Percentiles rank a stretch among this genome's conserved stretches.
phyloP scores from a whole-genome alignment of 1,284 basidiomycete species.

The Schizopora paradoxa region DNA sequence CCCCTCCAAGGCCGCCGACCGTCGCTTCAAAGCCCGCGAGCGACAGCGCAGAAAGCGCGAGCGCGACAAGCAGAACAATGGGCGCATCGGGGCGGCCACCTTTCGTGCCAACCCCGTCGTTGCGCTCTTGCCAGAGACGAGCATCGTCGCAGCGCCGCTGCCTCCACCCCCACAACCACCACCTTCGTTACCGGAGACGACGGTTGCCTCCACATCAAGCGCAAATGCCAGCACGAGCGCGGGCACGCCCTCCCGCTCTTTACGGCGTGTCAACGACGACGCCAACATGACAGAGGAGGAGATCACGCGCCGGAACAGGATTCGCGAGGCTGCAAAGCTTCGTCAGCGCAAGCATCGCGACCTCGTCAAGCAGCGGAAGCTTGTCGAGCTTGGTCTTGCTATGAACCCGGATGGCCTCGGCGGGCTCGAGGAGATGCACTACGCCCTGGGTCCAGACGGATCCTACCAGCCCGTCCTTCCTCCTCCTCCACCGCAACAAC shows the following conservation, averaged over 20 bases:
- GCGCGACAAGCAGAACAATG: constrained; percentile 46
- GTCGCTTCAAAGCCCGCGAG: constrained; percentile 77
- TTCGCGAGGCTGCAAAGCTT: constrained; percentile 67
- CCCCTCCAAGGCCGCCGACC: constrained; percentile 29
- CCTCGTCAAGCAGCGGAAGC: constrained; percentile 68
- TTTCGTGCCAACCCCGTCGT: constrained; percentile 18
- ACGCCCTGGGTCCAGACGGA: constrained; percentile 50
- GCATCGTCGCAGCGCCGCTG: constrained; percentile 21
- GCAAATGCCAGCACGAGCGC: neutral
- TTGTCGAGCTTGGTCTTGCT: constrained; percentile 70
- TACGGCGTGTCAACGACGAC: neutral
- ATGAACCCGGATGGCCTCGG: constrained; percentile 64
- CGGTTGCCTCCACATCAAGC: constrained; percentile 28
- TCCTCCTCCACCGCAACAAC: constrained; percentile 24
- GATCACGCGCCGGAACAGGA: constrained; percentile 53
- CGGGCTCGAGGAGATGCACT: constrained; percentile 56
- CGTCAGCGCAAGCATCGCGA: constrained; percentile 73
- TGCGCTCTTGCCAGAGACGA: constrained; percentile 18
- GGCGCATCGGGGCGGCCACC: constrained; percentile 30
- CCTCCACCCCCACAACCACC: constrained; percentile 26
- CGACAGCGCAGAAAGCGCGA: constrained; percentile 73
- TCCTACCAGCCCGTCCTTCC: constrained; percentile 53
- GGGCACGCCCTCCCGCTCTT: constrained; percentile 2
- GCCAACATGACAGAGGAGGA: constrained; percentile 41
- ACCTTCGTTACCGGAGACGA: constrained; percentile 24